These are phyloP conservation scores for Quercus rubra DNA, from an alignment of 306 rosid species.

Conservation along the genomic window DNA sequence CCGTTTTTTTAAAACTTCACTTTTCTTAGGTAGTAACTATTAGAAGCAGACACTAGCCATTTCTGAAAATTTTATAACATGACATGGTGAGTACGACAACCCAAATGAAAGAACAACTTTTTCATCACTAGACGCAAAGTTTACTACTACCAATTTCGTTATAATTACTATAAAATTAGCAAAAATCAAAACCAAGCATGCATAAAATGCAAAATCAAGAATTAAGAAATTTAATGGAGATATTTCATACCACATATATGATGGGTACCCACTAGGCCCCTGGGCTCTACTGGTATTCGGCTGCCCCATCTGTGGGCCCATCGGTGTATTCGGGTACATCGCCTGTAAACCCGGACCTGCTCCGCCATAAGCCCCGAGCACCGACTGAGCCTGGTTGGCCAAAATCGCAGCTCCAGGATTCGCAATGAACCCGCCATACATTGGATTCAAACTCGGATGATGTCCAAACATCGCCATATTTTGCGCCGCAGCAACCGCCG, in stretches of 20 bases:
- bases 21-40: too few relatives aligned
- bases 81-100: too few relatives aligned
- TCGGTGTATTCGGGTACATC: slow-evolving; percentile 25
- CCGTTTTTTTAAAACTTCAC: too few relatives aligned
- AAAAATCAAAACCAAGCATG: not conserved
- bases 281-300: slow-evolving; percentile 20
- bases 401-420: slow-evolving; percentile 20
- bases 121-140: not conserved
- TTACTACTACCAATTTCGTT: not conserved
- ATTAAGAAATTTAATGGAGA: slow-evolving; percentile 14
- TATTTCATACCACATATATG: slow-evolving; percentile 42
- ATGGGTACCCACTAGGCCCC: slow-evolving; percentile 29
- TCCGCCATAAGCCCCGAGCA: slow-evolving; percentile 20
- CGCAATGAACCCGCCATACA: slow-evolving; percentile 22
- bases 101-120: not conserved
- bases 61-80: too few relatives aligned
- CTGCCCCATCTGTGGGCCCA: slow-evolving; percentile 28
- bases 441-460: slow-evolving; percentile 22
- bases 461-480: slow-evolving; percentile 29
- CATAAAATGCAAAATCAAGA: not conserved
- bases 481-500: slow-evolving; percentile 21
- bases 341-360: slow-evolving; percentile 19
- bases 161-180: not conserved
- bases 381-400: slow-evolving; percentile 17
- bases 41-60: too few relatives aligned